Percentiles rank a stretch among this genome's conserved stretches.
Evolutionary conservation across 352 stramenopile genomes (phyloP).

Genomic region (Plasmopara viticola): DNA sequence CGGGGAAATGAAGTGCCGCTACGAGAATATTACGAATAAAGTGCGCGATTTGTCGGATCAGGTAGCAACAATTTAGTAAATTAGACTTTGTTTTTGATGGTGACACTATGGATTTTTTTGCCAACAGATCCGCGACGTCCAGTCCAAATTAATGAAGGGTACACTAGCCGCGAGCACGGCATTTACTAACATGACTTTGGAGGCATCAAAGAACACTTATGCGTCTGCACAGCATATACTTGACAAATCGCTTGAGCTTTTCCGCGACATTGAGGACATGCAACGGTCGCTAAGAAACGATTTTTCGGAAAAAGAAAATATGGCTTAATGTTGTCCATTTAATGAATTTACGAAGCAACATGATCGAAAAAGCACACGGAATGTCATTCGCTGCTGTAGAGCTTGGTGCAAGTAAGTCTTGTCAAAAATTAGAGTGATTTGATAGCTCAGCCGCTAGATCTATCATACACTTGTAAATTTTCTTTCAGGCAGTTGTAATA

Average conservation of each 20-base stretch:
- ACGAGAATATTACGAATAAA: constrained; percentile 40
- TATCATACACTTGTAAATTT: neutral
- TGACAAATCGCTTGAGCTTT: constrained; percentile 47
- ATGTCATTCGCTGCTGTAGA: constrained; percentile 2
- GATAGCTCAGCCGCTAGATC: constrained; percentile 4
- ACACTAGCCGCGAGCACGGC: constrained; percentile 19
- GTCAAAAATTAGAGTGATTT: constrained; percentile 13
- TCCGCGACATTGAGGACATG: constrained; percentile 42
- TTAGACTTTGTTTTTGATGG: neutral
- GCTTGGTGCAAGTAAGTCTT: constrained; percentile 1
- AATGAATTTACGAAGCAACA: constrained; percentile 13
- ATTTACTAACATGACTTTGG: constrained; percentile 49
- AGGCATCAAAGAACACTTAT: constrained; percentile 47
- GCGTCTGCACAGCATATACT: constrained; percentile 48
- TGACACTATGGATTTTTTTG: constrained; percentile 7
- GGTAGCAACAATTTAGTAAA: constrained; percentile 15
- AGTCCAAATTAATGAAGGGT: constrained; percentile 19
- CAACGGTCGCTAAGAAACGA: constrained; percentile 23
- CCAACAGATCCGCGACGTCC: constrained; percentile 22
- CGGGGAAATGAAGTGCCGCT: constrained; percentile 66
- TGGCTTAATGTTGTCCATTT: constrained; percentile 18
- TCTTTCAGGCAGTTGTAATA: constrained; percentile 19
- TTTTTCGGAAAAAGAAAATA: constrained; percentile 23
- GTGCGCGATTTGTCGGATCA: constrained; percentile 47
- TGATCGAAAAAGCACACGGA: constrained; percentile 1